A percentile compares a stretch with the other conserved stretches of the same genome.
These are phyloP conservation scores for Cryoendolithus antarcticus DNA, from an alignment of 2,329 filamentous ascomycete genomes.

Conservation along the genomic window DNA sequence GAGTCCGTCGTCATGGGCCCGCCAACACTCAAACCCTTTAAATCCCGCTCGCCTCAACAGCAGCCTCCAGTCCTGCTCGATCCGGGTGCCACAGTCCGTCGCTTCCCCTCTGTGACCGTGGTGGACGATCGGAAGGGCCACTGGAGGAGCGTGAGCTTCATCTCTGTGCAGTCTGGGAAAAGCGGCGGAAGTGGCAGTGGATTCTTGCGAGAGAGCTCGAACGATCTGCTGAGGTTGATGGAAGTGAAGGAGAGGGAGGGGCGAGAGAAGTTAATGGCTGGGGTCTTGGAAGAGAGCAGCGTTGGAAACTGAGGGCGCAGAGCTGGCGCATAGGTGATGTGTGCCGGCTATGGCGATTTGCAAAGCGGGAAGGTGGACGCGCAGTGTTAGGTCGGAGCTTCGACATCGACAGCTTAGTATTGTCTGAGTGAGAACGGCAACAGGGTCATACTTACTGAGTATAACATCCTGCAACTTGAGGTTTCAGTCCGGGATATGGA, in stretches of 20 bases:
- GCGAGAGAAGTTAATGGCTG: constrained; percentile 18
- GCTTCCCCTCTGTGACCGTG: constrained; percentile 21
- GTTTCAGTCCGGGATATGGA: no score
- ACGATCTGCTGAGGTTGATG: constrained; percentile 28
- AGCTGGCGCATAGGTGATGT: constrained; percentile 4
- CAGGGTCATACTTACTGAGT: no score
- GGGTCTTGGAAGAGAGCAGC: neutral
- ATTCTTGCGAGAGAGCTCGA: constrained; percentile 24
- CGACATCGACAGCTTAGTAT: no score
- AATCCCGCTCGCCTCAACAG: constrained; percentile 9
- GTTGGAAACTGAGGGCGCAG: neutral
- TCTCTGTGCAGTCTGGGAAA: constrained; percentile 10
- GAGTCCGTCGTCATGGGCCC: constrained; percentile 6
- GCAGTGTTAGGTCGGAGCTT: no score
- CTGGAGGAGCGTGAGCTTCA: constrained; percentile 16
- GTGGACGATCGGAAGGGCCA: constrained; percentile 22
- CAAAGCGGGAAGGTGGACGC: no score
- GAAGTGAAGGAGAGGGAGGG: constrained; percentile 26
- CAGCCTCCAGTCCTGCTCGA: neutral
- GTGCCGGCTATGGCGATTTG: constrained; percentile 5
- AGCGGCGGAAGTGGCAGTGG: neutral
- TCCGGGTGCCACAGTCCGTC: constrained; percentile 2
- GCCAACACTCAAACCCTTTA: constrained; percentile 8
- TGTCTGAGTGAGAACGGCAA: no score
- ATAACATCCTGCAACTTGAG: no score